These are phyloP conservation scores for Viola pubescens DNA, from an alignment of 441 rosid genomes.

Conservation along the genomic window DNA sequence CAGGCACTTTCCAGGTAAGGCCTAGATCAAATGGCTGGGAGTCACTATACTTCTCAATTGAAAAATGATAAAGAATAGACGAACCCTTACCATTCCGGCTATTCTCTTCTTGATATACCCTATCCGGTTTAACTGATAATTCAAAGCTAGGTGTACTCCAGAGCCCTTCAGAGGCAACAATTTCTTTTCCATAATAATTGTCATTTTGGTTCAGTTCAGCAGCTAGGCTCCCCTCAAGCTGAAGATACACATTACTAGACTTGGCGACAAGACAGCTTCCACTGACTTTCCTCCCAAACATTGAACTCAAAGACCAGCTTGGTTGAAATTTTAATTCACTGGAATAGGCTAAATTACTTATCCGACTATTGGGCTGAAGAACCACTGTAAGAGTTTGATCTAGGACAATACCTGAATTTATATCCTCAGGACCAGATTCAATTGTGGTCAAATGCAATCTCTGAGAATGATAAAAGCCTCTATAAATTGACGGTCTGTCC, in stretches of 20 bases:
- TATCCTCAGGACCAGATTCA: slow-evolving; percentile 15
- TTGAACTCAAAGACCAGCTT: slow-evolving; percentile 75
- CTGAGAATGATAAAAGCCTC: slow-evolving; percentile 89
- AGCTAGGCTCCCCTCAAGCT: slow-evolving; percentile 48
- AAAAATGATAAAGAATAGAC: slow-evolving; percentile 43
- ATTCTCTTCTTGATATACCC: slow-evolving; percentile 42
- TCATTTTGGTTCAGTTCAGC: slow-evolving; percentile 31
- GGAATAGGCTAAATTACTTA: slow-evolving; percentile 17
- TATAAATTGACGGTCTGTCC: slow-evolving; percentile 86
- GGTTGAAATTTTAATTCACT: slow-evolving; percentile 43
- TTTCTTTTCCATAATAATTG: slow-evolving; percentile 14
- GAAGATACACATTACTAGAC: slow-evolving; percentile 66
- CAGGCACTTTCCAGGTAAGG: slow-evolving; percentile 65
- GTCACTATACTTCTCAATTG: slow-evolving; percentile 46
- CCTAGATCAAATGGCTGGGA: slow-evolving; percentile 62
- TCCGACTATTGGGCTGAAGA: slow-evolving; percentile 52
- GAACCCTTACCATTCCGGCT: slow-evolving; percentile 16
- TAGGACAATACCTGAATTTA: slow-evolving; percentile 45
- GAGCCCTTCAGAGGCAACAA: slow-evolving; percentile 21
- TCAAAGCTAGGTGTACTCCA: slow-evolving; percentile 36
- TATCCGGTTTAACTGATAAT: slow-evolving; percentile 62
- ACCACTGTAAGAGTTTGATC: slow-evolving; percentile 83
- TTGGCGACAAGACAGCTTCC: slow-evolving; percentile 73
- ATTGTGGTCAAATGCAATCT: slow-evolving; percentile 50
- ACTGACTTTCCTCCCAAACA: slow-evolving; percentile 61